Evolutionary conservation across 495 filamentous ascomycete genomes (phyloP).

Genomic region (Choiromyces venosus): DNA sequence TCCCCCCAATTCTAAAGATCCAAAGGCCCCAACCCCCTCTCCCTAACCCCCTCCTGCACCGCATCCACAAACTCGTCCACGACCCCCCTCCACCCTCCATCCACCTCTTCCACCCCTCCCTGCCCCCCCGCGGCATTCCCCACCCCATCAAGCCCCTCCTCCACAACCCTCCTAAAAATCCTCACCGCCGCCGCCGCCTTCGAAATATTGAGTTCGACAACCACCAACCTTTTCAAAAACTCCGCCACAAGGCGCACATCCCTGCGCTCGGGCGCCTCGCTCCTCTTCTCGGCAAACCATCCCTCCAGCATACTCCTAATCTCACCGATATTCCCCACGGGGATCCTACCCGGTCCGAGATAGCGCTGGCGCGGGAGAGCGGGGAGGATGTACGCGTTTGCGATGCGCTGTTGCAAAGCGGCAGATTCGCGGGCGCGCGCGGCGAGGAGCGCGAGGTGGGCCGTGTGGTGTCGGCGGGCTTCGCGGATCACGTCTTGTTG

Average conservation of each 20-base stretch:
- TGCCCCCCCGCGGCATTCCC: constrained; percentile 34
- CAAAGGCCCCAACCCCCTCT: constrained; percentile 22
- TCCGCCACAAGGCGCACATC: constrained; percentile 16
- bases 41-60: constrained; percentile 10
- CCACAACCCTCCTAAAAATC: constrained; percentile 10
- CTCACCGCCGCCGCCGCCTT: constrained; percentile 26
- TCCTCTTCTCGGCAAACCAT: constrained; percentile 16
- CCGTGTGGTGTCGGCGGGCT: constrained; percentile 13
- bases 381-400: constrained; percentile 12
- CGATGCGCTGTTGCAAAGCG: constrained; percentile 12
- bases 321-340: constrained; percentile 16
- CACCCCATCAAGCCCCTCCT: constrained; percentile 25
- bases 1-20: too few species aligned
- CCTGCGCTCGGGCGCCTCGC: constrained; percentile 8
- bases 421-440: constrained; percentile 18
- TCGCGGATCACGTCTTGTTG: constrained; percentile 17
- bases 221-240: constrained; percentile 19
- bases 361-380: constrained; percentile 4
- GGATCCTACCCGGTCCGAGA: not conserved
- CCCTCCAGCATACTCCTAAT: constrained; percentile 14
- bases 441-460: constrained; percentile 10
- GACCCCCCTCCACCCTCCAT: constrained; percentile 29
- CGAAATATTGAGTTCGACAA: constrained; percentile 20
- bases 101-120: constrained; percentile 21
- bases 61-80: constrained; percentile 34